Percentiles rank a stretch among this genome's conserved stretches.
Evolutionary conservation across 441 rosid species (phyloP).

Genomic region (Croton setiger): DNA sequence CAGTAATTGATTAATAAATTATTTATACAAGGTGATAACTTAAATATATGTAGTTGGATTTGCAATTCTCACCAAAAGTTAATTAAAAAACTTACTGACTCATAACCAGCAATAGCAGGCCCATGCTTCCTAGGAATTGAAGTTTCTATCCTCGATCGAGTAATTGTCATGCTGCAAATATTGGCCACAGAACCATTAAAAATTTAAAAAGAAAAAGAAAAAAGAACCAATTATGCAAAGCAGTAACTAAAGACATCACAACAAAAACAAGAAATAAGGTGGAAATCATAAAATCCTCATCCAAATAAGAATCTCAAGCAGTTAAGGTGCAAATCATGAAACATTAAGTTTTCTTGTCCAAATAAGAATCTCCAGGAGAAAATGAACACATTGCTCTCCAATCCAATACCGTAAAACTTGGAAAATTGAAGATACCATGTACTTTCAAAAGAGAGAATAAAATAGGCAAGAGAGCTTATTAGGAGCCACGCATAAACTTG

Average conservation of each 20-base stretch:
- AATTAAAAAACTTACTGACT: constrained; percentile 54
- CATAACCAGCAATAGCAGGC: constrained; percentile 98
- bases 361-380: too few species aligned
- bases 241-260: background rate
- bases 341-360: too few species aligned
- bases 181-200: constrained; percentile 16
- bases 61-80: background rate
- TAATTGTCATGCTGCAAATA: constrained; percentile 66
- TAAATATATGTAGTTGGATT: constrained; percentile 12
- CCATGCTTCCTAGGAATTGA: constrained; percentile 98
- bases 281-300: too few species aligned
- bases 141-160: constrained; percentile 81
- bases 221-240: background rate
- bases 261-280: background rate
- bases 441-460: too few species aligned
- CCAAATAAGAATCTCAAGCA: too few species aligned
- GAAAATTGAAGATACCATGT: too few species aligned
- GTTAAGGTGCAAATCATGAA: too few species aligned
- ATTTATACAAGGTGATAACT: background rate
- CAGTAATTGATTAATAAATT: background rate
- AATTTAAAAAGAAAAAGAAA: constrained; percentile 4
- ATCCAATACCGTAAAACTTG: too few species aligned
- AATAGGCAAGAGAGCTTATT: too few species aligned
- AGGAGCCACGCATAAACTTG: too few species aligned
- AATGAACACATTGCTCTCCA: too few species aligned